Percentiles rank a stretch among this genome's conserved stretches.
Evolutionary conservation across 2,329 filamentous ascomycete genomes (phyloP).

Genomic region (Boeremia exigua): DNA sequence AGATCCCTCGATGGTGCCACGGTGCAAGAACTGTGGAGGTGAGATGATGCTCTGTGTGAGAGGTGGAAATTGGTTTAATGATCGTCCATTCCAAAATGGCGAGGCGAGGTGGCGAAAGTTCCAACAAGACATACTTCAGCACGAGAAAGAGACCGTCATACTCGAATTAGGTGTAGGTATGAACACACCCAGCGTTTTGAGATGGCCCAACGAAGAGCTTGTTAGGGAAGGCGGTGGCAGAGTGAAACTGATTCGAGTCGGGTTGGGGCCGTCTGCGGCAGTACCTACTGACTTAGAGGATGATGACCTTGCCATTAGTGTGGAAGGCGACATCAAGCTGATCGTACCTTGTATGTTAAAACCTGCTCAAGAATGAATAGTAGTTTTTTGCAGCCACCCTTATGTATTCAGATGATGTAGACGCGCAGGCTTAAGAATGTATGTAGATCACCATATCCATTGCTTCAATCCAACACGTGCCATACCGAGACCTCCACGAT

Average conservation of each 20-base stretch:
- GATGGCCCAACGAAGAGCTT: conserved; percentile 33
- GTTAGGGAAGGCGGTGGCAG: conserved; percentile 20
- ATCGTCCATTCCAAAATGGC: conserved; percentile 27
- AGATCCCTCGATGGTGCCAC: conserved; percentile 27
- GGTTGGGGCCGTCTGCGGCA: conserved; percentile 16
- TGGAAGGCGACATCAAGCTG: conserved; percentile 25
- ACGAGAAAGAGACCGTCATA: conserved; percentile 25
- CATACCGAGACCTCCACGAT: conserved; percentile 1
- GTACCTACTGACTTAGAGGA: conserved; percentile 26
- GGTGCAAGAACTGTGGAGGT: conserved; percentile 32
- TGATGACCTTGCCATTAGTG: conserved; percentile 18
- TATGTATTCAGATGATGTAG: too few relatives aligned
- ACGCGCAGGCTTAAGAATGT: too few relatives aligned
- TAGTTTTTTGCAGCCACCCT: too few relatives aligned
- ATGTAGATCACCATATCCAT: conserved; percentile 1
- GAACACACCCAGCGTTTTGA: conserved; percentile 31
- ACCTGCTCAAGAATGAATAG: too few relatives aligned
- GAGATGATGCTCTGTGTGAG: conserved; percentile 38
- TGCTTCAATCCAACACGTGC: not conserved
- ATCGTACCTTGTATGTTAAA: conserved; percentile 12
- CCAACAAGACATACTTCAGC: not conserved
- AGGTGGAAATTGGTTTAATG: conserved; percentile 37
- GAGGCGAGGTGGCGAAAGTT: conserved; percentile 32
- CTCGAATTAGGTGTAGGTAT: conserved; percentile 32
- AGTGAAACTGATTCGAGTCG: conserved; percentile 27